Evolutionary conservation across 805 yeast genomes (phyloP), one percentile per base, ranked within the genome.

Genomic region (Wickerhamiella brachini): DNA sequence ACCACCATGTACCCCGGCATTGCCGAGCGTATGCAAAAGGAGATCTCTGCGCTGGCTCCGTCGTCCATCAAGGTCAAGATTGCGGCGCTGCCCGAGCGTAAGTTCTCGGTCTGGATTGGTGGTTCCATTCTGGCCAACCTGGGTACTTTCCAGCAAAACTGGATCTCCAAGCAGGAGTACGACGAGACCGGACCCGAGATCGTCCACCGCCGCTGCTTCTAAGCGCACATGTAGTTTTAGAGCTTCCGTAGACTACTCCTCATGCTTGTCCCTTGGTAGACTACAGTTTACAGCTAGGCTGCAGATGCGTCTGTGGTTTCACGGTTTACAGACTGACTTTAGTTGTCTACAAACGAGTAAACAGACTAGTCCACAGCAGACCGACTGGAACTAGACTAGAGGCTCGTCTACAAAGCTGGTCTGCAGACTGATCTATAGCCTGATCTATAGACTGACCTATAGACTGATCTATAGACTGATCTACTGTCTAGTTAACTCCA

Each of bases 1-100:
- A 89, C 97, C 67, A 93, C 98, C 65, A 88, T 93, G 97, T 93
- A 88, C 95, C 97, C 97, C 76, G 98, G 98, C 79, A 89, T 93
- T 73, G 97, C 97, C 74, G 97, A 93, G 81, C 90, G 98, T 81
- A 87, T 93, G 95, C 97, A 90, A 81, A 90, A 90, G 86, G 98
- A 93, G 79, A 88, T 93, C 69, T 87, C 97, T 65, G 95, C 97
- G 65, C 83, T 93, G 78, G 98, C 98, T 70, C 97, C 97, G 75
- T 86, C 97, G 64, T 87, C 97, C 57, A 93, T 93, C 97, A 93
- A 93, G 88, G 95, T 93, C 70, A 93, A 93, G 85, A 89, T 93
- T 71, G 85, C 85, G 71, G 98, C 98, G 71, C 96, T 97, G 63
- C 97, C 97, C 63, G 98, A 93, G 77, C 84, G 98, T 77, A 93